Evolutionary conservation across 1,284 basidiomycete genomes (phyloP).

Genomic region (Spongiforma sp.): DNA sequence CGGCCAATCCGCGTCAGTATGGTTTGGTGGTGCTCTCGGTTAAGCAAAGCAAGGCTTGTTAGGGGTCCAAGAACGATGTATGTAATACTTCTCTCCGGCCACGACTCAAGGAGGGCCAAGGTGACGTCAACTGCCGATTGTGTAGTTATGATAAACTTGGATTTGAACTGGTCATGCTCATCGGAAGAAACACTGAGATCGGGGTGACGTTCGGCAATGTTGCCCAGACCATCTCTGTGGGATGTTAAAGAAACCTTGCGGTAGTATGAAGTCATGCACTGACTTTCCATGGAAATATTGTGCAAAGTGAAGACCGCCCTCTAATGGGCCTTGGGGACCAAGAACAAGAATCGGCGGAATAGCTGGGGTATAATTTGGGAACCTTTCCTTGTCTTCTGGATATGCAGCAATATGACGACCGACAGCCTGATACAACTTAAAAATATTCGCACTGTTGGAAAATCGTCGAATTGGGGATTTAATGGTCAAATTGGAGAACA

Average conservation of each 20-base stretch:
- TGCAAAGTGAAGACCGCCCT: slow-evolving; percentile 80
- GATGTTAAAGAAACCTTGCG: slow-evolving; percentile 3
- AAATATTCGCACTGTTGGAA: slow-evolving; percentile 67
- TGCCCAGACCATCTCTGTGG: slow-evolving; percentile 79
- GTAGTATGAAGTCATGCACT: slow-evolving; percentile 25
- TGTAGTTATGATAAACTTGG: slow-evolving; percentile 53
- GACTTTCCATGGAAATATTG: slow-evolving; percentile 87
- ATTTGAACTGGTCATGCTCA: slow-evolving; percentile 36
- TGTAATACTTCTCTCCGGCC: slow-evolving; percentile 71
- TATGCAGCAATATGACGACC: slow-evolving; percentile 64
- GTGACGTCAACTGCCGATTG: slow-evolving; percentile 67
- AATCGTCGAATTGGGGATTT: slow-evolving; percentile 12
- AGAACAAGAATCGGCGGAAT: slow-evolving; percentile 66
- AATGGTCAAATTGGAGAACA: background rate
- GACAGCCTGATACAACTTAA: slow-evolving; percentile 80
- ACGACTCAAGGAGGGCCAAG: slow-evolving; percentile 65
- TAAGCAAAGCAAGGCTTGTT: slow-evolving; percentile 82
- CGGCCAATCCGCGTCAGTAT: slow-evolving; percentile 69
- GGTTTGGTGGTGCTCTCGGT: slow-evolving; percentile 61
- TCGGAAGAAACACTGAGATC: slow-evolving; percentile 57
- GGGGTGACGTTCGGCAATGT: slow-evolving; percentile 75
- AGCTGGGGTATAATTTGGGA: slow-evolving; percentile 58
- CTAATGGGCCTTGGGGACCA: slow-evolving; percentile 76
- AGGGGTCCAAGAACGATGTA: slow-evolving; percentile 90
- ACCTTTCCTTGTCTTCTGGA: slow-evolving; percentile 61